Percentiles rank a stretch among this genome's conserved stretches.
These are phyloP conservation scores for Magnaporthales sp. DNA, from an alignment of 2,329 filamentous ascomycete species.

Conservation along the genomic window DNA sequence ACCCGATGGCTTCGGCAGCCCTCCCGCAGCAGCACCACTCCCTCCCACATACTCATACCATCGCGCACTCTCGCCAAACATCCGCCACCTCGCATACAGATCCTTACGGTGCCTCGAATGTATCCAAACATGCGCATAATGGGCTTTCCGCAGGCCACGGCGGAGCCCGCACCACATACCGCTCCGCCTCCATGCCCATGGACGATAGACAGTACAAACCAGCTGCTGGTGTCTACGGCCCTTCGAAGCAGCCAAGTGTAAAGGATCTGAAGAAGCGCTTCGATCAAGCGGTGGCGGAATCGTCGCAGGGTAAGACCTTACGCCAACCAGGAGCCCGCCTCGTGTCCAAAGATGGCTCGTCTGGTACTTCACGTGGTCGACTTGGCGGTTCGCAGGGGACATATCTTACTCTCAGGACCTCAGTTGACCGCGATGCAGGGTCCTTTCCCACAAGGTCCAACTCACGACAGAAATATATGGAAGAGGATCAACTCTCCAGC, in stretches of 20 bases:
- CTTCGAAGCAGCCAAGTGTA: slow-evolving; percentile 53
- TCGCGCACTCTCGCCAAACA: slow-evolving; percentile 17
- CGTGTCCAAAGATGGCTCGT: neutral
- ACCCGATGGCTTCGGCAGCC: slow-evolving; percentile 31
- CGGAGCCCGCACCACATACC: slow-evolving; percentile 31
- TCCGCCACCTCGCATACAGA: slow-evolving; percentile 15
- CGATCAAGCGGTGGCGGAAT: slow-evolving; percentile 43
- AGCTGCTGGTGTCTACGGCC: slow-evolving; percentile 17
- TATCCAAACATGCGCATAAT: slow-evolving; percentile 36
- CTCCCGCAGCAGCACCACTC: slow-evolving; percentile 2
- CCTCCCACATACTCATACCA: neutral
- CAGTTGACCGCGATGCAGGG: slow-evolving; percentile 1
- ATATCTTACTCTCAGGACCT: slow-evolving; percentile 3
- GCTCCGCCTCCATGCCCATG: slow-evolving; percentile 49
- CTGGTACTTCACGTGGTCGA: neutral
- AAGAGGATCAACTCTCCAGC: slow-evolving; percentile 42
- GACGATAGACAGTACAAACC: slow-evolving; percentile 30
- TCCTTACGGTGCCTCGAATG: slow-evolving; percentile 15
- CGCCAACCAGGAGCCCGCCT: slow-evolving; percentile 4
- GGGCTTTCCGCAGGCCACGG: slow-evolving; percentile 25
- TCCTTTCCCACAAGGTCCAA: slow-evolving; percentile 19
- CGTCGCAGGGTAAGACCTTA: neutral
- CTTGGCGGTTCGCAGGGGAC: neutral
- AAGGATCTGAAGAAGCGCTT: slow-evolving; percentile 75
- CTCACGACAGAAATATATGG: slow-evolving; percentile 37